phyloP scores from a whole-genome alignment of 768 basidiomycete genomes.

The Tulasnella sp. region DNA sequence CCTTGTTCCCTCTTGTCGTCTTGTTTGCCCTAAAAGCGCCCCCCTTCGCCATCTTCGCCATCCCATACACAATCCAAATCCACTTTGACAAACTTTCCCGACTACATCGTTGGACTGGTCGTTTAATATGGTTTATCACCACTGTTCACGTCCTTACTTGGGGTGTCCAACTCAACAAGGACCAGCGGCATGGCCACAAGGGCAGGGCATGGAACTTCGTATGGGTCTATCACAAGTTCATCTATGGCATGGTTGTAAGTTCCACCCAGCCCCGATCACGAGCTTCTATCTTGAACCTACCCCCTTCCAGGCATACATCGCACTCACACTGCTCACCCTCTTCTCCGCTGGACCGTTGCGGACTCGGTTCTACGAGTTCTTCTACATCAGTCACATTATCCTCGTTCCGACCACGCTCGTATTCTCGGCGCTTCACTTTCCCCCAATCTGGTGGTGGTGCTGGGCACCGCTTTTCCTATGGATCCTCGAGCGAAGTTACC shows the following conservation, averaged over 20 bases:
- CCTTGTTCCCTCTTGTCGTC: slow-evolving; percentile 56
- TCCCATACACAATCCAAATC: slow-evolving; percentile 48
- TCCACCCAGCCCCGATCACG: background rate
- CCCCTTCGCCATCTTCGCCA: slow-evolving; percentile 59
- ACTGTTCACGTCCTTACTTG: slow-evolving; percentile 51
- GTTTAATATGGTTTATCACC: slow-evolving; percentile 54
- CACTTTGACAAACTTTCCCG: slow-evolving; percentile 63
- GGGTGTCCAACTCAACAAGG: slow-evolving; percentile 51
- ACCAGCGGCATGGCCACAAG: slow-evolving; percentile 34
- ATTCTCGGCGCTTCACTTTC: slow-evolving; percentile 54
- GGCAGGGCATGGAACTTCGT: slow-evolving; percentile 33
- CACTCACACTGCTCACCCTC: slow-evolving; percentile 42
- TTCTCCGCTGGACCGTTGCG: slow-evolving; percentile 42
- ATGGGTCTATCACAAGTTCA: slow-evolving; percentile 48
- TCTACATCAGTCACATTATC: slow-evolving; percentile 53
- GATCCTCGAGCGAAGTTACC: slow-evolving; percentile 47
- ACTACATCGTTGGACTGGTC: slow-evolving; percentile 59
- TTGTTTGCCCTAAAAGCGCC: slow-evolving; percentile 58
- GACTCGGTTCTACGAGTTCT: slow-evolving; percentile 44
- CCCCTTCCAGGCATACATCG: slow-evolving; percentile 39
- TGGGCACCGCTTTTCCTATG: slow-evolving; percentile 50
- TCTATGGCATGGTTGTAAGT: slow-evolving; percentile 42
- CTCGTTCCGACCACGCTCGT: slow-evolving; percentile 51
- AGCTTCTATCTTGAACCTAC: background rate
- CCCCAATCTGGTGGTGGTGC: slow-evolving; percentile 54